Evolutionary conservation across 345 rosid species (phyloP).

Genomic region (Citrus mangshanensis): DNA sequence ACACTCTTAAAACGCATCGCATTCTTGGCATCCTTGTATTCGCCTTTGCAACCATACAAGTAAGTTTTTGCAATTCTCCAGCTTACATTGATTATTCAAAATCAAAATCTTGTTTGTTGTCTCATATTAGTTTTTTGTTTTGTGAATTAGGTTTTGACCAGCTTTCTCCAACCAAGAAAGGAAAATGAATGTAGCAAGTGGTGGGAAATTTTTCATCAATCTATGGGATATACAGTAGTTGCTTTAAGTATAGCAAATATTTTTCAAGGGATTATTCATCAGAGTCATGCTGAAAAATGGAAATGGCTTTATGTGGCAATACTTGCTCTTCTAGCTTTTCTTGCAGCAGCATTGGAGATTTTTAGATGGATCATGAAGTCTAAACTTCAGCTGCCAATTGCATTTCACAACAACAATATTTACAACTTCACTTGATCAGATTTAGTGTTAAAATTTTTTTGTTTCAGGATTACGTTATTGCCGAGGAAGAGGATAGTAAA

Average conservation of each 20-base stretch:
- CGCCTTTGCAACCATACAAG: constrained; percentile 36
- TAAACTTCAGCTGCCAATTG: constrained; percentile 12
- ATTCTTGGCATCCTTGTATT: constrained; percentile 35
- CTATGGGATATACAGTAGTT: constrained; percentile 26
- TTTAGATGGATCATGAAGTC: constrained; percentile 28
- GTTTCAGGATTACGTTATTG: not conserved
- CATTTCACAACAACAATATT: not conserved
- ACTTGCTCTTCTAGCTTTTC: constrained; percentile 17
- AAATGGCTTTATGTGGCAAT: constrained; percentile 37
- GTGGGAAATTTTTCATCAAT: constrained; percentile 32
- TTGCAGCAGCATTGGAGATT: constrained; percentile 28
- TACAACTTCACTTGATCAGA: constrained; percentile 3
- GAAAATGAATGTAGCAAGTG: constrained; percentile 21
- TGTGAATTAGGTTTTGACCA: constrained; percentile 19
- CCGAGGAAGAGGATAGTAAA: not conserved
- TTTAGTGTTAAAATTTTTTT: accelerated
- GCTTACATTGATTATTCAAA: too few species aligned
- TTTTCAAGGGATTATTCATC: constrained; percentile 24
- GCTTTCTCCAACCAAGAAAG: constrained; percentile 24
- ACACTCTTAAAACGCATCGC: constrained; percentile 25
- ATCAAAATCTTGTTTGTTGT: too few species aligned
- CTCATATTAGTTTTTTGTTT: not conserved
- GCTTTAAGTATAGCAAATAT: constrained; percentile 25
- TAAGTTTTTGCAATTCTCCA: constrained; percentile 5
- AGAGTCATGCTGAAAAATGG: constrained; percentile 28